Conservation (phyloP, 768 basidiomycete species). For the Holtermannia corniformis region DNA sequence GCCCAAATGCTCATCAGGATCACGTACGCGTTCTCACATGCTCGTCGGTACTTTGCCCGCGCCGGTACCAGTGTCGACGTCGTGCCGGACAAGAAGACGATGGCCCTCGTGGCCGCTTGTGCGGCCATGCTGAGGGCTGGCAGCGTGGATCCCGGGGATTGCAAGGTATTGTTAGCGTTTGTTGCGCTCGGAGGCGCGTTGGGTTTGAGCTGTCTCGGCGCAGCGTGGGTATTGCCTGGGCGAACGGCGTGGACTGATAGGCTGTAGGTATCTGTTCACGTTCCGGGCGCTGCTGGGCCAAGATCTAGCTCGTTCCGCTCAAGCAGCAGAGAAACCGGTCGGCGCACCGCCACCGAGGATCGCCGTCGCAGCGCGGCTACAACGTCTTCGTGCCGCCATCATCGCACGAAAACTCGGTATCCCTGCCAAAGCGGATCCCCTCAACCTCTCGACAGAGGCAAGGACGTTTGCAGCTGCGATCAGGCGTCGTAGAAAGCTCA, state of each 20-base stretch:
- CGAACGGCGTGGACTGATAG: not conserved
- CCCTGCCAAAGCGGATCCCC: not conserved
- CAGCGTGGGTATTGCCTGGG: constrained; percentile 17
- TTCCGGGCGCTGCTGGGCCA: not conserved
- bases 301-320: not conserved
- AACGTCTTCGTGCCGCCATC: not conserved
- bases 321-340: too few species aligned
- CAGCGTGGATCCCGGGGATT: constrained; percentile 2
- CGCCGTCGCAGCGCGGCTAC: not conserved
- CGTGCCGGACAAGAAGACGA: not conserved
- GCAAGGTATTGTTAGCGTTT: constrained; percentile 15
- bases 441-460: not conserved
- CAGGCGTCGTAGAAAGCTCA: not conserved
- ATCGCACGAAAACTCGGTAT: not conserved
- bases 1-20: constrained; percentile 32
- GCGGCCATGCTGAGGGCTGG: not conserved
- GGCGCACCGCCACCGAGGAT: too few species aligned
- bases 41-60: not conserved
- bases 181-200: constrained; percentile 15
- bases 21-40: constrained; percentile 23
- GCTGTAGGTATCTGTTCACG: not conserved
- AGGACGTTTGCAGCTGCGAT: not conserved
- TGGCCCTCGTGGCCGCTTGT: not conserved
- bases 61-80: not conserved
- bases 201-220: constrained; percentile 15